phyloP scores from a whole-genome alignment of 306 rosid genomes.

The Fagus sylvatica region DNA sequence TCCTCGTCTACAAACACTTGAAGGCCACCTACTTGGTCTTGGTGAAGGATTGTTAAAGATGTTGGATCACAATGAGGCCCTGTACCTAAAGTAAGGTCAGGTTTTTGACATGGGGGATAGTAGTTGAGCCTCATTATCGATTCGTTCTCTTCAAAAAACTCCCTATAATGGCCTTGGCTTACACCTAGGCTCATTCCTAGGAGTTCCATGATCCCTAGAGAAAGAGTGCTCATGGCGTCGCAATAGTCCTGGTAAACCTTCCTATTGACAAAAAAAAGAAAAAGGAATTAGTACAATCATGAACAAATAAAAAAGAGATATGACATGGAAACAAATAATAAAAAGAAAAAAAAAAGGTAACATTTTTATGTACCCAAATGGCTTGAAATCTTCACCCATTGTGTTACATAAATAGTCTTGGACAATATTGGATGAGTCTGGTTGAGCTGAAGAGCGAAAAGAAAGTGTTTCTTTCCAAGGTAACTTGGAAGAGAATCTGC shows the following conservation, averaged over 20 bases:
- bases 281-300: slow-evolving; percentile 1
- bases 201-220: slow-evolving; percentile 90
- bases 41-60: slow-evolving; percentile 89
- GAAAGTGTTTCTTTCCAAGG: slow-evolving; percentile 97
- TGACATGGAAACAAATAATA: not conserved
- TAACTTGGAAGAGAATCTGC: slow-evolving; percentile 82
- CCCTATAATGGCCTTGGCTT: slow-evolving; percentile 49
- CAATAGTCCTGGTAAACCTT: slow-evolving; percentile 73
- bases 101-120: slow-evolving; percentile 92
- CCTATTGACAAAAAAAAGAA: slow-evolving; percentile 24
- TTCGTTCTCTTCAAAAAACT: slow-evolving; percentile 68
- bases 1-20: slow-evolving; percentile 81
- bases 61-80: slow-evolving; percentile 99
- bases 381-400: slow-evolving; percentile 59
- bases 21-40: slow-evolving; percentile 87
- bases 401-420: slow-evolving; percentile 46
- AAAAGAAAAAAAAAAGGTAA: not conserved
- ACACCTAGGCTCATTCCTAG: slow-evolving; percentile 89
- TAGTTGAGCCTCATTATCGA: slow-evolving; percentile 94
- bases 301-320: not conserved
- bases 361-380: slow-evolving; percentile 58
- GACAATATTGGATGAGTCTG: slow-evolving; percentile 35
- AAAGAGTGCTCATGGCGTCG: slow-evolving; percentile 85
- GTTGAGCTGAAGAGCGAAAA: slow-evolving; percentile 50
- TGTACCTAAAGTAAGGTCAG: slow-evolving; percentile 80